Conservation (phyloP, 441 rosid species). For the Gossypium gossypioides region DNA sequence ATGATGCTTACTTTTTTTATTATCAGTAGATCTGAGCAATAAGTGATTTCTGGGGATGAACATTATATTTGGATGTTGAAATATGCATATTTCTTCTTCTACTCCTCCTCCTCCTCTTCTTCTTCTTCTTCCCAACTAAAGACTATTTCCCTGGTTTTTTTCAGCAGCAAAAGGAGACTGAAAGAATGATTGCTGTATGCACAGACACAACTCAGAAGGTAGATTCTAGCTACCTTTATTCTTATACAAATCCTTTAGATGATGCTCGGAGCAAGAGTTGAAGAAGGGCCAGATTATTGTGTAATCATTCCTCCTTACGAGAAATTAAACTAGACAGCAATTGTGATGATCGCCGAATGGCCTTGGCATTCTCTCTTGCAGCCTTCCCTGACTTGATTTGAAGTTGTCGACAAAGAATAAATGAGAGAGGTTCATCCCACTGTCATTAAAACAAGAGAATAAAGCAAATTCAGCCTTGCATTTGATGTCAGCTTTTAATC, state of each 20-base stretch:
- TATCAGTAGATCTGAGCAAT: background rate
- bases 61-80: background rate
- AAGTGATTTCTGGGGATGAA: background rate
- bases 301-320: conserved; percentile 77
- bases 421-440: background rate
- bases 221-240: background rate
- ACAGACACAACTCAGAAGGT: conserved; percentile 81
- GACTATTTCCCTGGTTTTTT: background rate
- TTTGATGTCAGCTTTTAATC: conserved; percentile 8
- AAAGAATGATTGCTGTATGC: conserved; percentile 91
- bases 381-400: conserved; percentile 89
- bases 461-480: background rate
- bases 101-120: too few species aligned
- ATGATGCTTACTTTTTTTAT: background rate
- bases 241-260: background rate
- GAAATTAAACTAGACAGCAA: conserved; percentile 56
- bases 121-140: background rate
- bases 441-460: background rate
- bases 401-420: conserved; percentile 47
- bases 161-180: conserved; percentile 95
- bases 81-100: background rate
- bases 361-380: conserved; percentile 95
- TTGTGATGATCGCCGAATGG: conserved; percentile 98
- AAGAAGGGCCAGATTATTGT: conserved; percentile 92
- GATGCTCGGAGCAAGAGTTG: conserved; percentile 86